Conservation (phyloP, 495 filamentous ascomycete species). For the Penicillium bovifimosum region DNA sequence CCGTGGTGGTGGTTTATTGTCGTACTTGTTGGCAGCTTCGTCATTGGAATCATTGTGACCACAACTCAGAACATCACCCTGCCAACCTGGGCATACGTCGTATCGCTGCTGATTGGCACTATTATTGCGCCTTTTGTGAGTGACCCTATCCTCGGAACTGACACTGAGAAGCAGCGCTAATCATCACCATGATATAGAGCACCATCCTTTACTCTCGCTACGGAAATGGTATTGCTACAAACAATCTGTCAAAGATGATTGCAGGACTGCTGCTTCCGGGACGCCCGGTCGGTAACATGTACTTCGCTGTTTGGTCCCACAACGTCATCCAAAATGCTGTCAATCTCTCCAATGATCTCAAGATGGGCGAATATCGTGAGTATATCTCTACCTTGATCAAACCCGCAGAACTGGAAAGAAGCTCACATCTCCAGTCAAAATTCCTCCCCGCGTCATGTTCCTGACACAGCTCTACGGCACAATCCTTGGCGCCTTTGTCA, state of each 20-base stretch:
- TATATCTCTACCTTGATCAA: not conserved
- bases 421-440: slow-evolving; percentile 27
- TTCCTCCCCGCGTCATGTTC: slow-evolving; percentile 43
- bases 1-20: slow-evolving; percentile 52
- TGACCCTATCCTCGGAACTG: not conserved
- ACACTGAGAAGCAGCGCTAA: not conserved
- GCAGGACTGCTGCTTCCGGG: slow-evolving; percentile 38
- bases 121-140: slow-evolving; percentile 33
- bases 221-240: slow-evolving; percentile 35
- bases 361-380: slow-evolving; percentile 37
- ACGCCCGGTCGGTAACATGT: slow-evolving; percentile 41
- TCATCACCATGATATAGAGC: slow-evolving; percentile 13
- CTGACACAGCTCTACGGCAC: slow-evolving; percentile 40
- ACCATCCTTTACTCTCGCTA: slow-evolving; percentile 30
- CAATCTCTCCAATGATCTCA: slow-evolving; percentile 34
- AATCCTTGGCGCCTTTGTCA: slow-evolving; percentile 42
- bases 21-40: slow-evolving; percentile 41
- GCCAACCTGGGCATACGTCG: slow-evolving; percentile 51
- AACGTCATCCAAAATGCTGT: slow-evolving; percentile 29
- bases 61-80: slow-evolving; percentile 46
- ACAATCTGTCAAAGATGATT: slow-evolving; percentile 37
- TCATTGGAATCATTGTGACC: slow-evolving; percentile 44
- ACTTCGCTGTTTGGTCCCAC: slow-evolving; percentile 39
- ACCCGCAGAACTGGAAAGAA: not conserved
- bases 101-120: slow-evolving; percentile 32